Conservation (phyloP, 2,329 filamentous ascomycete genomes). For the Pleurostoma richardsiae region DNA sequence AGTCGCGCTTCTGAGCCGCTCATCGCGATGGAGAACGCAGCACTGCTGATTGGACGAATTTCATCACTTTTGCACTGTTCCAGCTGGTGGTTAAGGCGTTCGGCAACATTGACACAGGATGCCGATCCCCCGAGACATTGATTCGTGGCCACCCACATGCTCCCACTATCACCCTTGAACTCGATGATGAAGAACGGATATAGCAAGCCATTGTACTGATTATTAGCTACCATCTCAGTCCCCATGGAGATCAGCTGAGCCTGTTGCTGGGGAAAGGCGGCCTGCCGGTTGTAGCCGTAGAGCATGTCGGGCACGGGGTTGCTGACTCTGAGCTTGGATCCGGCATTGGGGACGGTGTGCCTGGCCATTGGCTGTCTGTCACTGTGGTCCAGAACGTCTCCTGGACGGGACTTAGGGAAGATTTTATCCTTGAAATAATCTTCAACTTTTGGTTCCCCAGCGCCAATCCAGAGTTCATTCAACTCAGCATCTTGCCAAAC, state of each 20-base stretch:
- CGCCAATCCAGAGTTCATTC: slow-evolving; percentile 8
- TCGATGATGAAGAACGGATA: slow-evolving; percentile 23
- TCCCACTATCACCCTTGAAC: slow-evolving; percentile 23
- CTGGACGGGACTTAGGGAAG: slow-evolving; percentile 8
- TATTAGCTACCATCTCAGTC: slow-evolving; percentile 12
- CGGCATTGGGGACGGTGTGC: slow-evolving; percentile 8
- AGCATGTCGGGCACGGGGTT: slow-evolving; percentile 15
- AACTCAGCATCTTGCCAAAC: slow-evolving; percentile 8
- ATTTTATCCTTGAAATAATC: slow-evolving; percentile 12
- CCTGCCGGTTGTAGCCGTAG: slow-evolving; percentile 11
- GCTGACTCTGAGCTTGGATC: slow-evolving; percentile 13
- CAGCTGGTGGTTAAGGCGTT: slow-evolving; percentile 14
- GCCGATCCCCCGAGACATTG: slow-evolving; percentile 24
- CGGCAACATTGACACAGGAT: slow-evolving; percentile 23
- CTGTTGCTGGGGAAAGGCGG: slow-evolving; percentile 13
- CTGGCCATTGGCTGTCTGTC: slow-evolving; percentile 11
- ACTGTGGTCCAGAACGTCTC: slow-evolving; percentile 9
- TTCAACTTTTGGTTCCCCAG: slow-evolving; percentile 12
- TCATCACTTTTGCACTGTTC: slow-evolving; percentile 10
- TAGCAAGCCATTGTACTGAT: slow-evolving; percentile 3
- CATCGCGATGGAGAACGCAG: slow-evolving; percentile 27
- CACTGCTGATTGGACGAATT: slow-evolving; percentile 15
- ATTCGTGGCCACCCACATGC: slow-evolving; percentile 27
- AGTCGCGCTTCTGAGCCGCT: slow-evolving; percentile 24
- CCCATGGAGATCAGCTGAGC: slow-evolving; percentile 14